Evolutionary conservation across 2,329 filamentous ascomycete genomes (phyloP).

Genomic region (Coniochaeta sp.): DNA sequence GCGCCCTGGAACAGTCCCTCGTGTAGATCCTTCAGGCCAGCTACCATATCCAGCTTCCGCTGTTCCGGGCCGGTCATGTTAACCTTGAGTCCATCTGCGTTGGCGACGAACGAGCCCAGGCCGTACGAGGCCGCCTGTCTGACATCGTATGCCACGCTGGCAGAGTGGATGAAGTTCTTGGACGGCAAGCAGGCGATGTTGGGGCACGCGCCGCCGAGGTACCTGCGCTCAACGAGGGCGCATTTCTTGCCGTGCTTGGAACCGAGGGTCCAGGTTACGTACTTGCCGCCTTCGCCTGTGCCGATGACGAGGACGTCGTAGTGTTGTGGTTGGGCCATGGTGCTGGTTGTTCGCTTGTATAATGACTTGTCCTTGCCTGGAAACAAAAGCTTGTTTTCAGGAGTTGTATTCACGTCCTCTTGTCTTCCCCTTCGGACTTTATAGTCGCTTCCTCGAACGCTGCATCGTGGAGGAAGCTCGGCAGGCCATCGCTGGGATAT

Average conservation of each 20-base stretch:
- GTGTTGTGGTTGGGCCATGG: too few species aligned
- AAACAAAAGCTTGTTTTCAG: too few species aligned
- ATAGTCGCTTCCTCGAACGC: too few species aligned
- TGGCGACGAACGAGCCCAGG: conserved; percentile 17
- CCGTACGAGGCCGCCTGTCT: conserved; percentile 37
- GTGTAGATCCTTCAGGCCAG: conserved; percentile 28
- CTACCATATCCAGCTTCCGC: conserved; percentile 46
- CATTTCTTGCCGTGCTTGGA: conserved; percentile 33
- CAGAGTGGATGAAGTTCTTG: conserved; percentile 49
- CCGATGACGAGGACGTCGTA: conserved; percentile 48
- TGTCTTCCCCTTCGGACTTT: too few species aligned
- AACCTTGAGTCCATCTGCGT: conserved; percentile 24
- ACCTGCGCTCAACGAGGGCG: conserved; percentile 36
- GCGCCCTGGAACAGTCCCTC: conserved; percentile 32
- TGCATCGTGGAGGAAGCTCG: too few species aligned
- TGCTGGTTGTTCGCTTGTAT: too few species aligned
- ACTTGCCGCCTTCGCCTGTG: conserved; percentile 45
- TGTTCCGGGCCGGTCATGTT: conserved; percentile 42
- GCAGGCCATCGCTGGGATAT: too few species aligned
- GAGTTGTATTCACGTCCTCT: too few species aligned
- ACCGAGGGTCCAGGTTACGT: conserved; percentile 37
- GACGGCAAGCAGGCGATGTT: conserved; percentile 51
- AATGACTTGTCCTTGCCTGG: too few species aligned
- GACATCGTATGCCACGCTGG: conserved; percentile 38
- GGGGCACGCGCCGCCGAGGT: conserved; percentile 45